A percentile compares a stretch with the other conserved stretches of the same genome.
Conservation (phyloP, 208 protist genomes). For the Leishmania tropica region DNA sequence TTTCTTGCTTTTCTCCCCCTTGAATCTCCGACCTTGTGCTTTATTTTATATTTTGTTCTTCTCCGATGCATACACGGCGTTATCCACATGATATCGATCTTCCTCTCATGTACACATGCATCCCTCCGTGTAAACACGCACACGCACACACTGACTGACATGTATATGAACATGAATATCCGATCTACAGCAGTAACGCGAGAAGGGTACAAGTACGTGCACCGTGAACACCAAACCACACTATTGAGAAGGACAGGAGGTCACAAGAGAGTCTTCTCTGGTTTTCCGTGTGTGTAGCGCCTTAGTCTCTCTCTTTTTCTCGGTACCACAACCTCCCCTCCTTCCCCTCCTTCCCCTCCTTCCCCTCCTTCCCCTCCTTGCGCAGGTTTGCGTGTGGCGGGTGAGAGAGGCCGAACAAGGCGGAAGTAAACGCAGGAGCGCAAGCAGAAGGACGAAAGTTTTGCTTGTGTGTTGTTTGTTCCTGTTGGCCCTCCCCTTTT, state of each 20-base stretch:
- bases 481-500: not conserved
- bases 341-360: not conserved
- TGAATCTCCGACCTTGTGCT: not conserved
- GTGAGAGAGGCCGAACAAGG: not conserved
- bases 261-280: not conserved
- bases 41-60: slow-evolving; percentile 22
- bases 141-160: not conserved
- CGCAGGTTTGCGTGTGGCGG: not conserved
- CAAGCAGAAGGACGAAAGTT: not conserved
- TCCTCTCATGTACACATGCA: not conserved
- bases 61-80: not conserved
- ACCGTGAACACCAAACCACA: not conserved
- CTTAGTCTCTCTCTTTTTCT: not conserved
- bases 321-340: not conserved
- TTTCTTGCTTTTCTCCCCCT: not conserved
- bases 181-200: not conserved
- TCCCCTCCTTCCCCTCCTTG: not conserved
- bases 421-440: not conserved
- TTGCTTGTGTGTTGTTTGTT: not conserved
- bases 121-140: not conserved
- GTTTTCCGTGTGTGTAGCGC: not conserved
- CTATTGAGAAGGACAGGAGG: not conserved
- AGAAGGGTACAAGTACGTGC: slow-evolving; percentile 1
- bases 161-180: not conserved
- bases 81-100: not conserved